Percentiles rank a stretch among this genome's conserved stretches.
phyloP scores from a whole-genome alignment of 1,139 yeast species.

The Dujonia santamariae region DNA sequence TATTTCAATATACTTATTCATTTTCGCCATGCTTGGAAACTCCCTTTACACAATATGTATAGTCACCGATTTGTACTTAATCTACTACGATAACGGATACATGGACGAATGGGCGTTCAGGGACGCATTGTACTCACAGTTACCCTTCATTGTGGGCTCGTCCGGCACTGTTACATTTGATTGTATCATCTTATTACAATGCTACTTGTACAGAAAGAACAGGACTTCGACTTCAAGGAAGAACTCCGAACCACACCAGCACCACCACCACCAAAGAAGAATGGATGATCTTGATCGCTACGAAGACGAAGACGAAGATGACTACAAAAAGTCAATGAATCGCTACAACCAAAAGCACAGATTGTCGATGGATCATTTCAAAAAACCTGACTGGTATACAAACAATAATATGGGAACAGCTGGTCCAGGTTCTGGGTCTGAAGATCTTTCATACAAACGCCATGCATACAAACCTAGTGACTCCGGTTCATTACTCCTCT shows the following conservation, averaged over 20 bases:
- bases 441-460: too few species aligned
- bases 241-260: constrained; percentile 3
- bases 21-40: constrained; percentile 39
- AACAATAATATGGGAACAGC: constrained; percentile 13
- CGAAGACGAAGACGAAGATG: background rate
- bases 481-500: background rate
- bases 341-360: constrained; percentile 4
- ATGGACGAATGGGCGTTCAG: constrained; percentile 8
- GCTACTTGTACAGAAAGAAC: constrained; percentile 21
- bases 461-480: too few species aligned
- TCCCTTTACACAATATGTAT: constrained; percentile 34
- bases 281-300: background rate
- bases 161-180: constrained; percentile 38
- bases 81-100: constrained; percentile 11
- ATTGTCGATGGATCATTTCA: constrained; percentile 17
- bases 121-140: constrained; percentile 20
- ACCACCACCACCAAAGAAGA: constrained; percentile 7
- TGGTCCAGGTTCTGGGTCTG: too few species aligned
- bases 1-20: constrained; percentile 31
- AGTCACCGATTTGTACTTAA: constrained; percentile 23
- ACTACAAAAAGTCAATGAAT: background rate
- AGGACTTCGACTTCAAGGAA: constrained; percentile 2
- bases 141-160: constrained; percentile 38
- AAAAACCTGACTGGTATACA: constrained; percentile 41
- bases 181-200: constrained; percentile 29